Conservation (phyloP, 768 basidiomycete species). For the Tephrocybe rancida region DNA sequence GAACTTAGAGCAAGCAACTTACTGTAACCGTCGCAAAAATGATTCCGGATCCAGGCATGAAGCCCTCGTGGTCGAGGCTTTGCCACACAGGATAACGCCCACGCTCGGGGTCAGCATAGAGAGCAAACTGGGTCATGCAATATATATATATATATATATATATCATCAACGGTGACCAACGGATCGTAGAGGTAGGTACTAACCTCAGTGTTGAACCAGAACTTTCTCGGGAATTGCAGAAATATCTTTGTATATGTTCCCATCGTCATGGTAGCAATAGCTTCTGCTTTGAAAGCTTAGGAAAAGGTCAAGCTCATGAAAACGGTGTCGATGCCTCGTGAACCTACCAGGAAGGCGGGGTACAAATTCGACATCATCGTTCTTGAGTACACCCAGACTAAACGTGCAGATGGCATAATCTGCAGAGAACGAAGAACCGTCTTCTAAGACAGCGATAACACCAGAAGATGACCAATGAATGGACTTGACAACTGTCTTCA, state of each 20-base stretch:
- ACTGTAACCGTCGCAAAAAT: conserved; percentile 54
- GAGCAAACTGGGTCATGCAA: conserved; percentile 40
- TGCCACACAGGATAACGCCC: conserved; percentile 74
- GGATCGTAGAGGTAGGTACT: not conserved
- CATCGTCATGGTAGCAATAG: conserved; percentile 65
- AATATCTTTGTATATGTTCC: conserved; percentile 73
- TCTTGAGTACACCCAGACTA: conserved; percentile 70
- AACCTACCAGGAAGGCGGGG: conserved; percentile 49
- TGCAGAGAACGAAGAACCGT: conserved; percentile 45
- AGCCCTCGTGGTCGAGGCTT: conserved; percentile 56
- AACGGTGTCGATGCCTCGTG: not conserved
- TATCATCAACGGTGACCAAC: not conserved
- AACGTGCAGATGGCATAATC: conserved; percentile 70
- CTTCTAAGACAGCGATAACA: conserved; percentile 47
- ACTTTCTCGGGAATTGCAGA: conserved; percentile 60
- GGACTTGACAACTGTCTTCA: conserved; percentile 51
- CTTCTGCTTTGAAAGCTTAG: conserved; percentile 60
- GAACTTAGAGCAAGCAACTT: conserved; percentile 10
- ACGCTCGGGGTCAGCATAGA: conserved; percentile 59
- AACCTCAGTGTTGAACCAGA: conserved; percentile 53
- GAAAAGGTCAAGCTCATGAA: not conserved
- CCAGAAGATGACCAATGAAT: conserved; percentile 49
- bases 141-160: not conserved
- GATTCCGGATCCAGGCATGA: conserved; percentile 63
- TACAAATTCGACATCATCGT: conserved; percentile 57